phyloP scores from a whole-genome alignment of 805 yeast species.

The Hanseniaspora lindneri region DNA sequence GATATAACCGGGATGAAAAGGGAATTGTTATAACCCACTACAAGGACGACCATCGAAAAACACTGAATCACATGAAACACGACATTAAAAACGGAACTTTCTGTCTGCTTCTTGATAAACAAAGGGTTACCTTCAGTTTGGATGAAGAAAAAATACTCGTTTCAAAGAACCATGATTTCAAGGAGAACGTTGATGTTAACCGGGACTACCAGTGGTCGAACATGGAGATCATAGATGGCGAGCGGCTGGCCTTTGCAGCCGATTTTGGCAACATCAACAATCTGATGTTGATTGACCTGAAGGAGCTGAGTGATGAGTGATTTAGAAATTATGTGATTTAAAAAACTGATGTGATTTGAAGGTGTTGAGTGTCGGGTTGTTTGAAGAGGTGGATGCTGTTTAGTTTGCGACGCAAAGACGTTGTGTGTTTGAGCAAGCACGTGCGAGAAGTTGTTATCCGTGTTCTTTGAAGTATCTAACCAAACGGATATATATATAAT shows the following conservation, averaged over 20 bases:
- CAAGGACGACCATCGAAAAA: not conserved
- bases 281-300: constrained; percentile 7
- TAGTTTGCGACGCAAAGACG: no score
- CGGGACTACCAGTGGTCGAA: not conserved
- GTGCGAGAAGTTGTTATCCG: no score
- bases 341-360: no score
- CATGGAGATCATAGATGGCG: not conserved
- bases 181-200: not conserved
- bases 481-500: no score
- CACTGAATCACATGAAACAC: not conserved
- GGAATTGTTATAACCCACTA: constrained; percentile 3
- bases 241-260: not conserved
- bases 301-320: not conserved
- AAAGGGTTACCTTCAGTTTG: not conserved
- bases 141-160: not conserved
- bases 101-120: not conserved
- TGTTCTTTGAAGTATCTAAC: no score
- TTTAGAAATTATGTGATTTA: no score
- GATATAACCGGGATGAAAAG: not conserved
- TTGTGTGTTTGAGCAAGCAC: no score
- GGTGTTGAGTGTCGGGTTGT: no score
- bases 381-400: no score
- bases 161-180: not conserved
- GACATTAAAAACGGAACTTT: not conserved
- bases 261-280: not conserved